Evolutionary conservation across 2,329 filamentous ascomycete genomes (phyloP).

Genomic region (Keithomyces neogunnii): DNA sequence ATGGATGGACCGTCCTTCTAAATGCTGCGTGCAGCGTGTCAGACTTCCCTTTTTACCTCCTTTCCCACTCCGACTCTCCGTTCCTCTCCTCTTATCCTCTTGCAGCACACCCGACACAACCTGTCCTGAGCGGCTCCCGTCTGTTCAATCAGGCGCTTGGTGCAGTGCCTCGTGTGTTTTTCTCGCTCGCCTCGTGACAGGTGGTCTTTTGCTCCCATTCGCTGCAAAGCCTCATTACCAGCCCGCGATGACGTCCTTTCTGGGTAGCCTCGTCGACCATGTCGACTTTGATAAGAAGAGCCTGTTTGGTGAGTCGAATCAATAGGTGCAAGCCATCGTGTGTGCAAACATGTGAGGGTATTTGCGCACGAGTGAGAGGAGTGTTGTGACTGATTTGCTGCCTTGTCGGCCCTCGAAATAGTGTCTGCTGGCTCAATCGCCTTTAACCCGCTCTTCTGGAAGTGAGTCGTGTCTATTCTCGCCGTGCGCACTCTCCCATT

Average conservation of each 20-base stretch:
- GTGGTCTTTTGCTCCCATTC: not conserved
- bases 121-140: no score
- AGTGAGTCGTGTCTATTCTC: conserved; percentile 52
- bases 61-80: not conserved
- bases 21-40: no score
- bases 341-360: not conserved
- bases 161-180: not conserved
- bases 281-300: conserved; percentile 61
- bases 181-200: not conserved
- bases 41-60: not conserved
- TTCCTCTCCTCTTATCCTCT: no score
- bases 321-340: not conserved
- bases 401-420: conserved; percentile 24
- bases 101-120: not conserved
- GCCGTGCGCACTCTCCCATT: not conserved
- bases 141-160: no score
- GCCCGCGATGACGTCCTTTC: conserved; percentile 29
- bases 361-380: not conserved
- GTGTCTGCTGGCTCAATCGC: conserved; percentile 75
- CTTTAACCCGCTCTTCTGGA: conserved; percentile 99
- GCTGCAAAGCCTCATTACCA: not conserved
- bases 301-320: conserved; percentile 48
- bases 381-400: conserved; percentile 4
- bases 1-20: not conserved
- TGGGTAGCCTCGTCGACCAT: conserved; percentile 47